These are phyloP conservation scores for Cercophora scortea DNA, from an alignment of 495 filamentous ascomycete species.

Conservation along the genomic window DNA sequence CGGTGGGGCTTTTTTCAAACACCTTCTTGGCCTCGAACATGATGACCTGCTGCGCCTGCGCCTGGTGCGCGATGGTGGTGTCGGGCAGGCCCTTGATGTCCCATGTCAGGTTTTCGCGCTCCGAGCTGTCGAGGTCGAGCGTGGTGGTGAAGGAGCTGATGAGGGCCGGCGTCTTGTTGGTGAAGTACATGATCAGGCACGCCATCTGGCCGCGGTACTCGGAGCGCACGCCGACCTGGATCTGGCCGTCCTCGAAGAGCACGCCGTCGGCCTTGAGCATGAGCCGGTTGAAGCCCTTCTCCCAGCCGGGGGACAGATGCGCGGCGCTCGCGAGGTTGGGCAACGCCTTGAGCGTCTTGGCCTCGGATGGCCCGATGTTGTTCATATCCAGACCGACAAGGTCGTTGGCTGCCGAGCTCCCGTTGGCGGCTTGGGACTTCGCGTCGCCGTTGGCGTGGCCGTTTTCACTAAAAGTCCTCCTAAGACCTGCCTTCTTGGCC, in stretches of 20 bases:
- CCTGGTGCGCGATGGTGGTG: slow-evolving; percentile 62
- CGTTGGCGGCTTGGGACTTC: slow-evolving; percentile 48
- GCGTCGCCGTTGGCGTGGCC: slow-evolving; percentile 50
- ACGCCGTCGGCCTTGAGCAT: slow-evolving; percentile 76
- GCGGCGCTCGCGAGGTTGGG: slow-evolving; percentile 87
- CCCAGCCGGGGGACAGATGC: slow-evolving; percentile 91
- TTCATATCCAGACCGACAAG: slow-evolving; percentile 77
- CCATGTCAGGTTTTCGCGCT: slow-evolving; percentile 62
- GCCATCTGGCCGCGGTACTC: slow-evolving; percentile 93
- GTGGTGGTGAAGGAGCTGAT: slow-evolving; percentile 92
- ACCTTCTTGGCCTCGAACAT: slow-evolving; percentile 82
- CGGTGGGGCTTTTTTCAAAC: slow-evolving; percentile 80
- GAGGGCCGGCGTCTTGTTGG: slow-evolving; percentile 77
- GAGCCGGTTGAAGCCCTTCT: slow-evolving; percentile 79
- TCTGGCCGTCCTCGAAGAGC: slow-evolving; percentile 88
- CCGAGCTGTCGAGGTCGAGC: slow-evolving; percentile 65
- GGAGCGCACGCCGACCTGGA: slow-evolving; percentile 85
- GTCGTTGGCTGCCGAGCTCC: slow-evolving; percentile 46
- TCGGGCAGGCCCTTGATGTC: slow-evolving; percentile 86
- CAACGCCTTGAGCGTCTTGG: slow-evolving; percentile 49
- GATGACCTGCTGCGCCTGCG: slow-evolving; percentile 86
- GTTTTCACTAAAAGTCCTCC: slow-evolving; percentile 68
- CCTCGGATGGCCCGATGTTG: slow-evolving; percentile 43
- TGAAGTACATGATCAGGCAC: slow-evolving; percentile 90
- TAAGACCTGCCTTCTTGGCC: slow-evolving; percentile 73